Conservation (phyloP, 2,329 filamentous ascomycete species). For the Achaetomium macrosporum region DNA sequence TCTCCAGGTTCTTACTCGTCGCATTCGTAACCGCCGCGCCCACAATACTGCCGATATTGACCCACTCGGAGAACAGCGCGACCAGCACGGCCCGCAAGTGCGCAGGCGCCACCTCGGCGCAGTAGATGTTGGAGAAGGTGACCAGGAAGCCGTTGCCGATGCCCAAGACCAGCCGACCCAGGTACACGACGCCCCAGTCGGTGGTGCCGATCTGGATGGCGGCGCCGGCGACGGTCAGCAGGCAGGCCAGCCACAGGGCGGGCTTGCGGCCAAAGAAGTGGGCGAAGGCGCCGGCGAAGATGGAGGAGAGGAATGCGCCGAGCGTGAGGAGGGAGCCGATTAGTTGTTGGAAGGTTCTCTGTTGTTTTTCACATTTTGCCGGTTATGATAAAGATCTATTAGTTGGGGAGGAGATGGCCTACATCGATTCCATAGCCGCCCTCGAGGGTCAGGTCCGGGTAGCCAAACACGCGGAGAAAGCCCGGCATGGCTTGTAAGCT, state of each 20-base stretch:
- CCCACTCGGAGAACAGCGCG: constrained; percentile 43
- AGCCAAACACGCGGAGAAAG: constrained; percentile 45
- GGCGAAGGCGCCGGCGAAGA: constrained; percentile 42
- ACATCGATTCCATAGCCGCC: constrained; percentile 38
- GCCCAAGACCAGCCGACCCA: constrained; percentile 40
- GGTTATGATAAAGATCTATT: constrained; percentile 9
- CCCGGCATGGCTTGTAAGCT: constrained; percentile 46
- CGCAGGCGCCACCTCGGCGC: constrained; percentile 42
- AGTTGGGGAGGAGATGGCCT: not conserved
- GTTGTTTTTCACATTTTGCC: not conserved
- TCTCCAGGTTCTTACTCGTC: constrained; percentile 33
- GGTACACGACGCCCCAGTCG: constrained; percentile 36
- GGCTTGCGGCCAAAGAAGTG: constrained; percentile 41
- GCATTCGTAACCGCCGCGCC: constrained; percentile 40
- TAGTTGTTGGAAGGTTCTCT: constrained; percentile 46
- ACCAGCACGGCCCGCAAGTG: constrained; percentile 45
- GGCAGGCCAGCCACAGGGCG: constrained; percentile 43
- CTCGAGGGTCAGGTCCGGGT: constrained; percentile 33
- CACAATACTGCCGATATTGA: constrained; percentile 43
- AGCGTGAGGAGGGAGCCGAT: constrained; percentile 48
- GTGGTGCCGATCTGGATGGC: constrained; percentile 40
- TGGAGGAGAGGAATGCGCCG: constrained; percentile 44
- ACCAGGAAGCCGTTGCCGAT: constrained; percentile 40
- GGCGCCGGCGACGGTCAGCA: constrained; percentile 38
- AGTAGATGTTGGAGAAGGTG: constrained; percentile 43